These are phyloP conservation scores for Phycomyces blakesleeanus DNA, from an alignment of 192 early-diverging fungal genomes.

Conservation along the genomic window DNA sequence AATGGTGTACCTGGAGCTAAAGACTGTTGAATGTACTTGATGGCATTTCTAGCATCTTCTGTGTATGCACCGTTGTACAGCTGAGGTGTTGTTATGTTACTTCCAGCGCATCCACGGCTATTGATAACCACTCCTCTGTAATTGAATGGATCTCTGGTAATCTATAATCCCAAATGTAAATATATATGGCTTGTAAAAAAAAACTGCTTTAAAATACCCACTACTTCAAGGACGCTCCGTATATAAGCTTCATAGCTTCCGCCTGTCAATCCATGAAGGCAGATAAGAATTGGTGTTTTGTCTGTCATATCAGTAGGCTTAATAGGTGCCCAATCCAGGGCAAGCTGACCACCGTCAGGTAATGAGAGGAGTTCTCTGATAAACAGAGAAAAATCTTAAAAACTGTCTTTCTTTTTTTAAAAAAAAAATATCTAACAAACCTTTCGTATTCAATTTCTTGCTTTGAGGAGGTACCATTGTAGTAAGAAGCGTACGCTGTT, in stretches of 20 bases:
- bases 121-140: constrained; percentile 85
- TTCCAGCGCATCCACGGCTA: constrained; percentile 84
- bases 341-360: constrained; percentile 81
- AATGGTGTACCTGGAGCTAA: constrained; percentile 59
- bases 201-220: constrained; percentile 25
- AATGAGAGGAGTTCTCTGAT: constrained; percentile 50
- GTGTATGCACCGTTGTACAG: constrained; percentile 83
- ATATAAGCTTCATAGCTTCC: constrained; percentile 91
- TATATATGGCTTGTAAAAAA: not conserved
- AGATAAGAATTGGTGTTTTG: constrained; percentile 71
- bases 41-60: constrained; percentile 66
- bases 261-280: constrained; percentile 90
- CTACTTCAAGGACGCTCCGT: constrained; percentile 59
- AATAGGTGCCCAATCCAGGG: constrained; percentile 84
- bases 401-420: not conserved
- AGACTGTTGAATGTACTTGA: constrained; percentile 50
- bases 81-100: constrained; percentile 69
- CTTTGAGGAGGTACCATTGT: constrained; percentile 29
- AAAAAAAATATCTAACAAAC: constrained; percentile 35
- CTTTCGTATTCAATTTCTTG: constrained; percentile 58
- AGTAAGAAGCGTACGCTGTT: constrained; percentile 63
- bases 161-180: constrained; percentile 3
- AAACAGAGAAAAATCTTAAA: constrained; percentile 10
- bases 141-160: constrained; percentile 50
- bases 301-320: constrained; percentile 51